Evolutionary conservation across 2,329 filamentous ascomycete species (phyloP), one percentile per base, ranked within the genome.

Genomic region (Daldinia sp.): DNA sequence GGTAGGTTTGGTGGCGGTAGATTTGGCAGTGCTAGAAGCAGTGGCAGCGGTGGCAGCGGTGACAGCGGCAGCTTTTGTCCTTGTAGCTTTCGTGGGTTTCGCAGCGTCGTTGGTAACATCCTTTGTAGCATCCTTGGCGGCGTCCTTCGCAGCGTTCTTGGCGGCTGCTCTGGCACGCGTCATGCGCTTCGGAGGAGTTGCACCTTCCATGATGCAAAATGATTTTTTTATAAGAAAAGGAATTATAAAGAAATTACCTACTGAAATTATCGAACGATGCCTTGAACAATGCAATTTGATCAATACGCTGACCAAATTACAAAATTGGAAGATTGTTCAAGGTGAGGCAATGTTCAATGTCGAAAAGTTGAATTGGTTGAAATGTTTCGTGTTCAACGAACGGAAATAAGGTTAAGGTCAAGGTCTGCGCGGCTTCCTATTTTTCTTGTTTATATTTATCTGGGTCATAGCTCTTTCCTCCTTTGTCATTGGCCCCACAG

Each of bases 131-230:
- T 71, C 73, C 66, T 77, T 79, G 34, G 78, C 78, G 48, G 80
- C 79, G n/a, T n/a, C n/a, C n/a, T 77, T 79, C 39, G 78, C 79
- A 54, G 79, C 79, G 37, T 71, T 73, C 66, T 77, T 79, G 34
- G 78, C 78, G 48, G 80, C 79, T 61, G 79, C 80, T 68, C 79
- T 72, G 43, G 81, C 79, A 68, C 85, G 82, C 64, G 85, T 87
- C 71, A 87, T 81, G 67, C 85, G 83, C 76, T 86, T 86, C 32
- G 85, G 85, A 52, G 85, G 85, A 61, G 83, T 87, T 67, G 78
- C 74, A 53, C 77, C 76, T 67, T 85, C 82, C 84, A 87, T 86
- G 66, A 52, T 79, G 69, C 39, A 47, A n/a, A n/a, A 45, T 23
- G 6, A 45, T 59, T 41, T 30, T n/a, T n/a, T n/a, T n/a, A n/a